Evolutionary conservation across 768 basidiomycete species (phyloP), one percentile per base, ranked within the genome.

Genomic region (Tulasnella sp.): DNA sequence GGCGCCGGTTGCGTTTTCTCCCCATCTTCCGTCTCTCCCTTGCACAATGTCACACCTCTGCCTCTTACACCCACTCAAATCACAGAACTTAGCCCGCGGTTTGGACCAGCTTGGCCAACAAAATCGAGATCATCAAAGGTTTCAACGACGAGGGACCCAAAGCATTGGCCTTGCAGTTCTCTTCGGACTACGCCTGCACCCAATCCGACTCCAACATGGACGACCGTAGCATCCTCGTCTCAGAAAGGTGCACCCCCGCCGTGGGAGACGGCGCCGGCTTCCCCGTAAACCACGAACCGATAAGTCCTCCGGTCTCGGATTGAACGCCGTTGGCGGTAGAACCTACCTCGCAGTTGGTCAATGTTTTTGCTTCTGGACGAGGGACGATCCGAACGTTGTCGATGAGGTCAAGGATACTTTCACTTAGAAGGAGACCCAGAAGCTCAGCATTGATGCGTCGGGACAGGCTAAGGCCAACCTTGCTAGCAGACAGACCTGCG

Each of bases 131-230:
- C n/a, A n/a, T n/a, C n/a, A n/a, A n/a, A n/a, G n/a, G n/a, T n/a
- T n/a, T n/a, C n/a, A n/a, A n/a, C n/a, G n/a, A 80, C 73, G 56
- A 81, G 58, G 71, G 78, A 19, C 40, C 81, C 38, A 78, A 77
- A 39, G 58, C 27, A 16, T 76, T 44, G n/a, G 73, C 38, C 18
- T 56, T 80, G 2, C 78, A 80, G 44, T 78, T 81, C 27, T 19
- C 74, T 24, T 3, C 74, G 87, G 89, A 87, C 1, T 91, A 90
- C 84, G 87, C 88, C 10, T 90, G 91, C 89, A 89, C 89, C 19
- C 79, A 84, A 39, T 36, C 58, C 4, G 84, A 82, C 1, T 87
- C n/a, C n/a, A 34, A 1, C 27, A 34, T 62, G 24, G n/a, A 27
- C 27, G 31, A 75, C 38, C 16, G 42, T 10, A 36, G 40, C 9